Evolutionary conservation across 805 yeast genomes (phyloP), one percentile per base, ranked within the genome.

Genomic region (Blastobotrys peoriensis): DNA sequence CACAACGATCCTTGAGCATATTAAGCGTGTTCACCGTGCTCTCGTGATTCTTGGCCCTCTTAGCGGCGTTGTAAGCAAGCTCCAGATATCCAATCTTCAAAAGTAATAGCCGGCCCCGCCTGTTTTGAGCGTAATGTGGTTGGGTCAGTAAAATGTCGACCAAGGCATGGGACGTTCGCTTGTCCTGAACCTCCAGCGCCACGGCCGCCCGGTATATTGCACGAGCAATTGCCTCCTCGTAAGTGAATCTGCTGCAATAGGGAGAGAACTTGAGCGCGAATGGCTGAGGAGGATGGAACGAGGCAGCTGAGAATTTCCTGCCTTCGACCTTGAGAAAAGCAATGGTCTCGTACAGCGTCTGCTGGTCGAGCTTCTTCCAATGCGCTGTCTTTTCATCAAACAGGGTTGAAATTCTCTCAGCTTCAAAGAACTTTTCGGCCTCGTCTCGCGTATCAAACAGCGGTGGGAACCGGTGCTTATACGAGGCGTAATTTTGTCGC

Each of bases 341-440:
- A 8, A 25, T 8, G 10, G 13, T 8, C 30, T 25, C 10, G 10
- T 25, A 13, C 8, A 25, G 30, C 10, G 30, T 25, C 8, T 25
- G 10, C 13, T 8, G 30, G 30, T 25, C 30, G 8, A 25, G 13
- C 13, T 25, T 13, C 13, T 25, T 25, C 30, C 30, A 25, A 13
- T 25, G 30, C 8, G 30, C 30, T 8, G 30, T 25, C 30, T 25
- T 8, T 8, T 25, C 30, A 13, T 25, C 30, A 25, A 25, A 25
- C 30, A 25, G 30, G 13, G 13, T 13, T 8, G 8, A 13, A 8
- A 25, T 25, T 25, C 30, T 25, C 30, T n/a, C 17, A 4, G 41
- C 41, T 15, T 38, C 41, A 13, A 22, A 33, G 21, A n/a, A 38
- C 34, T 13, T 17, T 4, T 38, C 41, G 13, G 27, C 23, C 10